phyloP scores from a whole-genome alignment of 2,329 filamentous ascomycete species.

The Arthrobotrys musiformis region DNA sequence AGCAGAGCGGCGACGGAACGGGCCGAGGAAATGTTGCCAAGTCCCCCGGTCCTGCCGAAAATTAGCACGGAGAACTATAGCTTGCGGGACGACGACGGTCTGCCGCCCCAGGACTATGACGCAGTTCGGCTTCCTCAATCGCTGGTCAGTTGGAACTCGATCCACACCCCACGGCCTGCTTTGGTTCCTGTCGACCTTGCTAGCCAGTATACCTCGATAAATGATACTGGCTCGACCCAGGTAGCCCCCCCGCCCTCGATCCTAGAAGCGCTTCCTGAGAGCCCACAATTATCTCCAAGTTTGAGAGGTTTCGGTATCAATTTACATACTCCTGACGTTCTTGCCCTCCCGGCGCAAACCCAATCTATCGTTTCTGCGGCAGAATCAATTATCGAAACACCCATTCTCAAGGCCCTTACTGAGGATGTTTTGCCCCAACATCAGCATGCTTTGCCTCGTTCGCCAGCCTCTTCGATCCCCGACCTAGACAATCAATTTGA shows the following conservation, averaged over 20 bases:
- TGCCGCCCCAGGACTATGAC: not conserved
- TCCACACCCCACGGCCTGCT: not conserved
- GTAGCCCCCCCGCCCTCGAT: not conserved
- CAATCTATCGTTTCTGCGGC: not conserved
- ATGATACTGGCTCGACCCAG: not conserved
- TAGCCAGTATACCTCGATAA: constrained; percentile 14
- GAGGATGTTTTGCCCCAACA: not conserved
- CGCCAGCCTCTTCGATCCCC: not conserved
- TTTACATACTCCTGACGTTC: not conserved
- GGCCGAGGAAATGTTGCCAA: constrained; percentile 8
- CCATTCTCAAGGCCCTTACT: not conserved
- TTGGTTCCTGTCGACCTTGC: not conserved
- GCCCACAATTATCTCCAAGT: constrained; percentile 14
- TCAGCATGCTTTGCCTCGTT: constrained; percentile 6
- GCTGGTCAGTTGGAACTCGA: not conserved
- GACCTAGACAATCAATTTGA: not conserved
- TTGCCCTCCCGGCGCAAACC: not conserved
- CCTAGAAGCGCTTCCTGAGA: constrained; percentile 4
- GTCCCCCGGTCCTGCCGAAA: not conserved
- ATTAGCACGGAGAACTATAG: not conserved
- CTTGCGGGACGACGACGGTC: not conserved
- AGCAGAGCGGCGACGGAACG: constrained; percentile 30
- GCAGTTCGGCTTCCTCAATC: constrained; percentile 8
- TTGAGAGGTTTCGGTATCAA: not conserved
- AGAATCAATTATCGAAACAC: not conserved